Base-by-base conservation (phyloP, 768 basidiomycete genomes). In the Termitomyces sp. region DNA sequence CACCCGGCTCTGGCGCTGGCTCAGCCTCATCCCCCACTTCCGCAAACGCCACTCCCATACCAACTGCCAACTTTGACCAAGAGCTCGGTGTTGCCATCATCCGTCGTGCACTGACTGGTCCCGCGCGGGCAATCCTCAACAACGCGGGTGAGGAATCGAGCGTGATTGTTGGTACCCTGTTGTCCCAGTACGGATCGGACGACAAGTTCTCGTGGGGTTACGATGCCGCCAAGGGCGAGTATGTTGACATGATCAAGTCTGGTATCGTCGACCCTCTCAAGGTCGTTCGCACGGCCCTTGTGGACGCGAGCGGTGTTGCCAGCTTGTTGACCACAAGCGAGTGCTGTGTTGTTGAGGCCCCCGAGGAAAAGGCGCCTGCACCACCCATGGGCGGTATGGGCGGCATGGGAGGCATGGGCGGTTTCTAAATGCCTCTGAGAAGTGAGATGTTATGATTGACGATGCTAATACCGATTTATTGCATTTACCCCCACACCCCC, bases 191-290 rank as follows among this genome's bases (percentile, higher is more conserved):
- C 66, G 87, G 82, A 8, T 62, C 75, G 18, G 71, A 83, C 28
- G 94, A 94, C 73, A 84, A 93, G 76, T 93, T 93, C 69, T 78
- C 77, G 13, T 86, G 83, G 84, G 91, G 95, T 0, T 97, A 97
- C 74, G 93, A 97, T 63, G 94, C 95, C 26, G 81, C 85, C 67
- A 89, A 88, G 76, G 93, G 92, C 61, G 90, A 95, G 74, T 98
- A 92, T 68, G 85, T 88, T 46, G 92, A 98, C 74, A 94, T 98
- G 94, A 88, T 98, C 75, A 80, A 87, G 71, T 80, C 85, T 30
- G 96, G 96, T 67, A 97, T 98, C 64, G 88, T 98, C 46, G 96
- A 98, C 76, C 95, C 94, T 1, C 77, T 95, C 60, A 96, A 96
- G 84, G 96, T 98, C 52, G 95, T 97, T 52, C 78, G 92, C 65